Percentiles rank a stretch among this genome's conserved stretches.
These are phyloP conservation scores for Ceratobasidium sp. DNA, from an alignment of 1,284 basidiomycete genomes.

Conservation along the genomic window DNA sequence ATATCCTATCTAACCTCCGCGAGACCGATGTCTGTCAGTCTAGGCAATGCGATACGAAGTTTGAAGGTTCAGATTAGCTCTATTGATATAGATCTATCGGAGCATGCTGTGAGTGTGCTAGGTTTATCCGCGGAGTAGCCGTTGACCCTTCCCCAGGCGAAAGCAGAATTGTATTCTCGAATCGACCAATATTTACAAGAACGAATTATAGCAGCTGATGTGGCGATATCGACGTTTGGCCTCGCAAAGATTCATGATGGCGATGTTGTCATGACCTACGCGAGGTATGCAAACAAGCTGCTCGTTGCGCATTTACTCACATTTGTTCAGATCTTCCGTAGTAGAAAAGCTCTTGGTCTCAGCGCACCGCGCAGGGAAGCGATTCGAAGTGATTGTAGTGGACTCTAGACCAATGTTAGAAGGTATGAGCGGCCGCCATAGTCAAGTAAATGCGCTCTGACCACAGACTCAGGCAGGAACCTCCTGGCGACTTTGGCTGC, in stretches of 20 bases:
- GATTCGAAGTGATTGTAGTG: conserved; percentile 93
- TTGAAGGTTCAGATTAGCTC: conserved; percentile 96
- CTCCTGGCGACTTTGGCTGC: conserved; percentile 80
- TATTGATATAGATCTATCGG: conserved; percentile 91
- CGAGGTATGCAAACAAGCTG: conserved; percentile 67
- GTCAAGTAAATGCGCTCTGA: neutral
- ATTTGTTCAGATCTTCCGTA: conserved; percentile 81
- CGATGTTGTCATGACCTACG: conserved; percentile 94
- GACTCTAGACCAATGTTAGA: conserved; percentile 95
- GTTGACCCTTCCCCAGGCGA: conserved; percentile 72
- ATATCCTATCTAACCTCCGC: conserved; percentile 90
- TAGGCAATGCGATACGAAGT: conserved; percentile 94
- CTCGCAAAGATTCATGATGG: conserved; percentile 94
- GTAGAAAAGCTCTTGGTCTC: conserved; percentile 91
- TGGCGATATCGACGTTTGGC: conserved; percentile 92
- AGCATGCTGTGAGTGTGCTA: conserved; percentile 83
- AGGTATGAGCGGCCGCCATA: conserved; percentile 65
- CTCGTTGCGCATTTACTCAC: conserved; percentile 49
- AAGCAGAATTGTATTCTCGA: conserved; percentile 83
- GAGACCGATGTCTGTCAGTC: conserved; percentile 93
- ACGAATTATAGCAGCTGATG: conserved; percentile 92
- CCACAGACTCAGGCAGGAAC: conserved; percentile 74
- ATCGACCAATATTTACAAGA: conserved; percentile 97
- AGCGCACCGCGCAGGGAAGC: conserved; percentile 79
- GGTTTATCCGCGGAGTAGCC: conserved; percentile 4